Evolutionary conservation across 164 flowering plant genomes (phyloP).

Genomic region (Annona squamosa): DNA sequence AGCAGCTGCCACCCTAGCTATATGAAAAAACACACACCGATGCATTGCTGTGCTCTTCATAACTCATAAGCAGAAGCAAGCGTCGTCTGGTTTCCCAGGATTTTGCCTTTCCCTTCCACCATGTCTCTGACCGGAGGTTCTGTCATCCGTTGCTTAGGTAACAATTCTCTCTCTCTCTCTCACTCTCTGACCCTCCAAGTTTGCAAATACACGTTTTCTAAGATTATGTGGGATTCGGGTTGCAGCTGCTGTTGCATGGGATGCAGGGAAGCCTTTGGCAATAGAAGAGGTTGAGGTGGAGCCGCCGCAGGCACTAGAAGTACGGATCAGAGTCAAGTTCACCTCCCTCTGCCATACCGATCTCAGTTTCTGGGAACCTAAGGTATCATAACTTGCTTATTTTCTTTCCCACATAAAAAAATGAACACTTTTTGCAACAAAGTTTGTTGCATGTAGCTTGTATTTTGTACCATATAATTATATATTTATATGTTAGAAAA

Average conservation of each 20-base stretch:
- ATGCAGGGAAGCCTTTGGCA: slow-evolving; percentile 38
- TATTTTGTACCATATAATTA: too few species aligned
- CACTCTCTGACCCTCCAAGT: neutral
- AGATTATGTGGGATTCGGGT: neutral
- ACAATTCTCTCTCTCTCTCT: neutral
- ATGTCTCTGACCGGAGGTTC: slow-evolving; percentile 23
- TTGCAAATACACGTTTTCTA: neutral
- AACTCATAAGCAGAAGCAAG: too few species aligned
- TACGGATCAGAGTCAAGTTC: slow-evolving; percentile 50
- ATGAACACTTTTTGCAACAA: too few species aligned
- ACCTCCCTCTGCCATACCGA: slow-evolving; percentile 63
- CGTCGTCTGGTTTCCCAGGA: too few species aligned
- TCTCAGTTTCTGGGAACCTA: slow-evolving; percentile 43
- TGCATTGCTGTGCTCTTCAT: too few species aligned
- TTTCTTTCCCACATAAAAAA: too few species aligned
- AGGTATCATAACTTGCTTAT: neutral
- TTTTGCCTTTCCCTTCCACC: neutral
- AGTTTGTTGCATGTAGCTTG: too few species aligned
- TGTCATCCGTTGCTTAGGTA: slow-evolving; percentile 36
- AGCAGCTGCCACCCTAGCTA: neutral
- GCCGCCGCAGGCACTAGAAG: slow-evolving; percentile 52
- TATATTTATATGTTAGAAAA: too few species aligned
- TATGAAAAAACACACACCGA: too few species aligned
- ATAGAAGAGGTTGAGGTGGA: slow-evolving; percentile 61
- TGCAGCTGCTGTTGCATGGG: slow-evolving; percentile 54